Base-by-base conservation (phyloP, 768 basidiomycete species). In the Gelatoporia subvermispora region DNA sequence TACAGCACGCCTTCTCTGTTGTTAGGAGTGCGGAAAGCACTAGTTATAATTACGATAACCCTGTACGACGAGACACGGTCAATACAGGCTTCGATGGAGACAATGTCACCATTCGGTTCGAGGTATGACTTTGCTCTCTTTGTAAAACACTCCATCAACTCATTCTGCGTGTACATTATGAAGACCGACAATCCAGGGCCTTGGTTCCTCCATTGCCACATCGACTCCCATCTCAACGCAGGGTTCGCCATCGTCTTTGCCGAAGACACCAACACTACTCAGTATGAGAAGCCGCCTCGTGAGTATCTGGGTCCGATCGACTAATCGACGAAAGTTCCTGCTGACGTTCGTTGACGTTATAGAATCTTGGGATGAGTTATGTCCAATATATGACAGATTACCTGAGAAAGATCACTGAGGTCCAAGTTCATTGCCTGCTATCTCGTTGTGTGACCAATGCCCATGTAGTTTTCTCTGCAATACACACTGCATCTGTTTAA, bases 11-110 rank as follows among this genome's bases (percentile, higher is more conserved):
- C 8, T 78, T 78, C 53, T 65, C 67, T 37, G 76, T 77, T 18
- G 60, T 77, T 20, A 60, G 70, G 43, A 71, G 70, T 42, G 72
- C 75, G 5, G 71, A 71, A 3, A 69, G 54, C 28, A 45, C 48
- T 1, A 49, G 38, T 1, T 67, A 65, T 54, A 78, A 78, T 59
- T 76, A 71, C 25, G 54, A 51, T 8, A 81, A 86, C 61, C 85
- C 86, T 0, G 71, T 75, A 44, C 61, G 71, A 45, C 62, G 76
- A 43, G 76, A 77, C 56, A 61, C 61, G 13, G 51, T 53, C 9
- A 54, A 47, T 35, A 56, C 60, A 15, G 74, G 72, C 3, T 39
- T 45, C 4, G 47, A 50, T 1, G 66, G 62, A 1, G 68, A 68
- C 50, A 69, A 69, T 46, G 70, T 73, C 17, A 72, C 73, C 0